These are phyloP conservation scores for Athelia psychrophila DNA, from an alignment of 1,284 basidiomycete genomes.

Conservation along the genomic window DNA sequence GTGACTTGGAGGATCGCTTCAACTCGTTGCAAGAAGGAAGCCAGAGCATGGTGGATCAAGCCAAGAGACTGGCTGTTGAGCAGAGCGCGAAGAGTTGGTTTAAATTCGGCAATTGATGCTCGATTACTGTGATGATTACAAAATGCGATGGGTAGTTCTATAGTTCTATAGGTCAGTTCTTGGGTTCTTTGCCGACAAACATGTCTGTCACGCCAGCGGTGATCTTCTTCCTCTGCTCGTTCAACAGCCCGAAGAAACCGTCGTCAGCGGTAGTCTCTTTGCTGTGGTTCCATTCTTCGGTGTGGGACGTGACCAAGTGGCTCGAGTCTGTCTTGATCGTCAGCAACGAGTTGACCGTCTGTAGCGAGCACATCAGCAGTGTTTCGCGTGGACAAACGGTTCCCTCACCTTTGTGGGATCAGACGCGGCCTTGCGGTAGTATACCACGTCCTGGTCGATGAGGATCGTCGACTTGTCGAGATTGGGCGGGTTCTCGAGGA, in stretches of 20 bases:
- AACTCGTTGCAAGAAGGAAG: slow-evolving; percentile 62
- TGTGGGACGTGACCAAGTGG: slow-evolving; percentile 38
- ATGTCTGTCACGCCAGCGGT: slow-evolving; percentile 36
- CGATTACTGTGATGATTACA: neutral
- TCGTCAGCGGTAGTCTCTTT: slow-evolving; percentile 39
- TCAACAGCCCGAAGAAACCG: slow-evolving; percentile 44
- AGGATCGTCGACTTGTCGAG: slow-evolving; percentile 37
- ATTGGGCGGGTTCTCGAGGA: slow-evolving; percentile 39
- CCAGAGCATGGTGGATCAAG: slow-evolving; percentile 63
- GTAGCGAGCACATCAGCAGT: neutral
- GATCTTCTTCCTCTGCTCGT: slow-evolving; percentile 44
- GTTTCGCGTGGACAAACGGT: neutral
- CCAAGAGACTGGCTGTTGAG: slow-evolving; percentile 58
- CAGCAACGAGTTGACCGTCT: slow-evolving; percentile 45
- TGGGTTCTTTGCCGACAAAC: slow-evolving; percentile 23
- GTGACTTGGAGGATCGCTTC: slow-evolving; percentile 58
- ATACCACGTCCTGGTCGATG: slow-evolving; percentile 48
- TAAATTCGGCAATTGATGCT: slow-evolving; percentile 18
- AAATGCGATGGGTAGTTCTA: too few relatives aligned
- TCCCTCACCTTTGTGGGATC: slow-evolving; percentile 39
- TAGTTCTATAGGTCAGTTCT: slow-evolving; percentile 1
- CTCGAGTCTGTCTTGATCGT: slow-evolving; percentile 39
- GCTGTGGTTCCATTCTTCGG: slow-evolving; percentile 48
- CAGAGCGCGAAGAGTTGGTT: slow-evolving; percentile 66
- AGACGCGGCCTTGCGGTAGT: slow-evolving; percentile 37